These are phyloP conservation scores for Alnus glutinosa DNA, from an alignment of 306 rosid genomes.

Conservation along the genomic window DNA sequence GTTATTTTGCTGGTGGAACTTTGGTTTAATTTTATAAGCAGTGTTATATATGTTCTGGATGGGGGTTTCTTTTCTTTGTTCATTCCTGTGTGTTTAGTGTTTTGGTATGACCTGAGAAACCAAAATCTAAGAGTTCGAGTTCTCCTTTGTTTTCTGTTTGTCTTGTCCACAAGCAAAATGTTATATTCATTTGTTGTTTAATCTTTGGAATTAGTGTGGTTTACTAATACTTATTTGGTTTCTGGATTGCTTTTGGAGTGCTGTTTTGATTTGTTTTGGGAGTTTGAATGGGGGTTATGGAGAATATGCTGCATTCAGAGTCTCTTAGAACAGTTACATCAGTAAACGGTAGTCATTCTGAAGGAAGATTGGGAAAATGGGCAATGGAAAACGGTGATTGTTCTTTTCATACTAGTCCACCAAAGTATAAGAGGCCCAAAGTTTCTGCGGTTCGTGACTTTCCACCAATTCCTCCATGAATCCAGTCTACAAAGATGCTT, in stretches of 20 bases:
- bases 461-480: slow-evolving; percentile 41
- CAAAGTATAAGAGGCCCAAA: slow-evolving; percentile 47
- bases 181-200: not conserved
- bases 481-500: slow-evolving; percentile 13
- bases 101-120: not conserved
- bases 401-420: slow-evolving; percentile 14
- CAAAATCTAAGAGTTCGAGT: not conserved
- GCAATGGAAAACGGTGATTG: slow-evolving; percentile 44
- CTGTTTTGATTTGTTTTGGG: slow-evolving; percentile 12
- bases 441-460: slow-evolving; percentile 74
- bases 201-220: not conserved
- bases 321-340: slow-evolving; percentile 32
- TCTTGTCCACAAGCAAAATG: not conserved
- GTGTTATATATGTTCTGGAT: no score
- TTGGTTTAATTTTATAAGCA: not conserved
- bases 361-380: slow-evolving; percentile 35
- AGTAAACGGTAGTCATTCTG: slow-evolving; percentile 38
- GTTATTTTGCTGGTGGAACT: not conserved
- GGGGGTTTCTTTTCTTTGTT: not conserved
- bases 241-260: not conserved
- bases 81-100: not conserved
- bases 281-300: slow-evolving; percentile 40
- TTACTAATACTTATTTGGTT: not conserved
- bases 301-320: slow-evolving; percentile 34
- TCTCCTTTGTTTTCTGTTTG: not conserved